Evolutionary conservation across 78 protist species (phyloP).

Genomic region (slime mould (Dictyostelium discoideum)): DNA sequence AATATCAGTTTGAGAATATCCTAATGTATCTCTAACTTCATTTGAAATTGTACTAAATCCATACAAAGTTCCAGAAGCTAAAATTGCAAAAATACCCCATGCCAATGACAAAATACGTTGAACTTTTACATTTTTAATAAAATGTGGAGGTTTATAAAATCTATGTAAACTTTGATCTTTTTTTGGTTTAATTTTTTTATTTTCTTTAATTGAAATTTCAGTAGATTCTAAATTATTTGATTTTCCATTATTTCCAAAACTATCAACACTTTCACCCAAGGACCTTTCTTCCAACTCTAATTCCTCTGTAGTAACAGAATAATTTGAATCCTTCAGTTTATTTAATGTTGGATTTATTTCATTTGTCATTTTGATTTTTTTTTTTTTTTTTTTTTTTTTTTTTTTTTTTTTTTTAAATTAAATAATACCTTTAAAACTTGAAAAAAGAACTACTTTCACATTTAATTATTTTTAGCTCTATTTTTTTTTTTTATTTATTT

Average conservation of each 20-base stretch:
- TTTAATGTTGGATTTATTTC: not conserved
- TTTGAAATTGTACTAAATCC: slow-evolving; percentile 35
- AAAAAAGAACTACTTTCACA: no score
- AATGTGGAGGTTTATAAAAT: slow-evolving; percentile 21
- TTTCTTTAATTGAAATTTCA: no score
- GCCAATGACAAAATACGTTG: slow-evolving; percentile 12
- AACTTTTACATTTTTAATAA: not conserved
- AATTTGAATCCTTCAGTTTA: not conserved
- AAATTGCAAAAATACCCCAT: slow-evolving; percentile 18
- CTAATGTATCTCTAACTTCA: slow-evolving; percentile 21
- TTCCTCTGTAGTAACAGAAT: not conserved
- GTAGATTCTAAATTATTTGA: not conserved
- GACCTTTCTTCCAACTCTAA: not conserved
- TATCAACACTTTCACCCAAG: not conserved
- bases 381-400: not conserved
- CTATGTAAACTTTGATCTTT: not conserved
- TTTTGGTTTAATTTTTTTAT: not conserved
- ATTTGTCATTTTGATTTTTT: not conserved
- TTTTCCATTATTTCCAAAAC: not conserved
- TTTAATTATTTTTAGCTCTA: no score
- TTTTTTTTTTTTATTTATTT: no score
- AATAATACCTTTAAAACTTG: no score
- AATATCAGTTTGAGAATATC: slow-evolving; percentile 50
- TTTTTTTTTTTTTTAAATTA: no score
- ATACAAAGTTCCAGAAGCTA: slow-evolving; percentile 44